Conservation (phyloP, 2,329 filamentous ascomycete genomes). For the Fusarium devonianum region DNA sequence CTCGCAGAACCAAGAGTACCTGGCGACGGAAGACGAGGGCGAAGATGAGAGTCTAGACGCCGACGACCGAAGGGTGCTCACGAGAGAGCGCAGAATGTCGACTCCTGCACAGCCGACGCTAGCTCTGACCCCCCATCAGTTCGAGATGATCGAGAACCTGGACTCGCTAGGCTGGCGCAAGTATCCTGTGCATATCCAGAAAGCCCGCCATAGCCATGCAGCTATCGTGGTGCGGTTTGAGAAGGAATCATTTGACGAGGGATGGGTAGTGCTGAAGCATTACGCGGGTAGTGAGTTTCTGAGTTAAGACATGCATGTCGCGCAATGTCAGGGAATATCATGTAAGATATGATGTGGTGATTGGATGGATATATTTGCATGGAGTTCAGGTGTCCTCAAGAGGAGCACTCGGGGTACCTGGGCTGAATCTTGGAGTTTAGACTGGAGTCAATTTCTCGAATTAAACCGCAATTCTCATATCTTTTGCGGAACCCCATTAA, state of each 20-base stretch:
- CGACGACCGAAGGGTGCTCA: constrained; percentile 53
- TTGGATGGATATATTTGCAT: constrained; percentile 8
- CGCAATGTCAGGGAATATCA: not conserved
- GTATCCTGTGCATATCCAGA: constrained; percentile 77
- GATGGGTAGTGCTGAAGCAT: constrained; percentile 78
- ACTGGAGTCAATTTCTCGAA: not conserved
- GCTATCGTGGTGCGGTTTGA: constrained; percentile 85
- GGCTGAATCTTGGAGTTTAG: constrained; percentile 14
- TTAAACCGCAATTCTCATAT: no score
- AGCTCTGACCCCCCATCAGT: constrained; percentile 80
- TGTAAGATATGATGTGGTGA: constrained; percentile 6
- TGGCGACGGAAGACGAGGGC: constrained; percentile 63
- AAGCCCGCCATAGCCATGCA: constrained; percentile 82
- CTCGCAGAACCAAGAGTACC: constrained; percentile 73
- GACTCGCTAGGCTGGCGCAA: constrained; percentile 71
- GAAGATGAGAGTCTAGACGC: constrained; percentile 46
- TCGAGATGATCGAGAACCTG: constrained; percentile 81
- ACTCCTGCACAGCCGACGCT: constrained; percentile 69
- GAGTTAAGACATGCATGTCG: constrained; percentile 28
- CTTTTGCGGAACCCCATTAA: no score
- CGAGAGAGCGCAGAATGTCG: constrained; percentile 51
- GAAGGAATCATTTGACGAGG: constrained; percentile 74
- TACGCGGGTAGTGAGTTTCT: constrained; percentile 80
- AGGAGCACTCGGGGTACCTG: not conserved
- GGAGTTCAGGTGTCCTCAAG: constrained; percentile 14